Percentiles rank a stretch among this genome's conserved stretches.
These are phyloP conservation scores for Camelina neglecta DNA, from an alignment of 345 rosid species.

Conservation along the genomic window DNA sequence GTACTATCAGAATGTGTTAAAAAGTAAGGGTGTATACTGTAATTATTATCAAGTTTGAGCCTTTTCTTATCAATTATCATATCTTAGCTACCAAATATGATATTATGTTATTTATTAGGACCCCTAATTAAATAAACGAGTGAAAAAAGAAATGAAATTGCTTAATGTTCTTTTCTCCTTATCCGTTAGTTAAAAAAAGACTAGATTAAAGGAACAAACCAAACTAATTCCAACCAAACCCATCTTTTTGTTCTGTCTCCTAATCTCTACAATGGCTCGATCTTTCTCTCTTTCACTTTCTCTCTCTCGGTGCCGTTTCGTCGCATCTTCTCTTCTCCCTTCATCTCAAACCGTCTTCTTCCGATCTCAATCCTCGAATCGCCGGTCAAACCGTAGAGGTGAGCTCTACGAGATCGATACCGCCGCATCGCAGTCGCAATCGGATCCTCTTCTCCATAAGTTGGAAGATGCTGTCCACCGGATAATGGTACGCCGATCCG, in stretches of 20 bases:
- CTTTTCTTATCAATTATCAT: not conserved
- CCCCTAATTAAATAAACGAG: not conserved
- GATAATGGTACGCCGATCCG: conserved; percentile 86
- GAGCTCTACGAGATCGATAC: conserved; percentile 46
- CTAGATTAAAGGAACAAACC: not conserved
- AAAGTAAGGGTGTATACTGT: conserved; percentile 17
- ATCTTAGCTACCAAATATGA: not conserved
- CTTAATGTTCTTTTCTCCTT: not conserved
- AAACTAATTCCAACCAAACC: not conserved
- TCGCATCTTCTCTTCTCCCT: conserved; percentile 30
- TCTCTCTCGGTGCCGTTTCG: conserved; percentile 31
- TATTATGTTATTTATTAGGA: not conserved
- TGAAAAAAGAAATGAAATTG: too few relatives aligned
- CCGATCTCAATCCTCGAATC: conserved; percentile 53
- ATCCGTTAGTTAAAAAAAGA: conserved; percentile 6
- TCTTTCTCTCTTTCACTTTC: conserved; percentile 33
- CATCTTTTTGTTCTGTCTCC: conserved; percentile 21
- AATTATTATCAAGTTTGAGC: conserved; percentile 17
- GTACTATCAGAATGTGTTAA: not conserved
- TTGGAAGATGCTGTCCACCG: conserved; percentile 93
- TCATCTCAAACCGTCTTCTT: conserved; percentile 42
- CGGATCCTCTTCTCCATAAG: conserved; percentile 73
- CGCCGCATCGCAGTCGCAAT: conserved; percentile 32
- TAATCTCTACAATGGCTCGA: conserved; percentile 41
- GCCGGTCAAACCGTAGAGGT: conserved; percentile 41